Evolutionary conservation across 257 asterid species (phyloP), one percentile per base, ranked within the genome.

Genomic region (Gynochthodes officinalis): DNA sequence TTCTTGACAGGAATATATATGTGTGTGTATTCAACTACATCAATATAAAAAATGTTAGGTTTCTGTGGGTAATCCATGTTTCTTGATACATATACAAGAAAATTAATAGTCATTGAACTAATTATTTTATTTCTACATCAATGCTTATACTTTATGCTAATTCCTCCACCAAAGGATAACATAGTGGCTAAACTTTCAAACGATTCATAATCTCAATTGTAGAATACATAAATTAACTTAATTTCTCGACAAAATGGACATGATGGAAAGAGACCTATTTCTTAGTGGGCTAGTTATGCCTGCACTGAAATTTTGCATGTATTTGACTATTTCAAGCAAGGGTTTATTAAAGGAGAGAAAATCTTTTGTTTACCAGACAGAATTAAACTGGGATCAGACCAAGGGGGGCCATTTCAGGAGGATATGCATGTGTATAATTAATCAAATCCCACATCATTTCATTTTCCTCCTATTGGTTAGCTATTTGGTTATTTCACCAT

Each of bases 51-150:
- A 58, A 25, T 3, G 39, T 71, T 68, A 49, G 44, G 35, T 49
- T 68, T 50, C 0, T 50, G 73, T 67, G 72, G 63, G 35, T 2
- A 21, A 46, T 42, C 12, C 33, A 52, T 37, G 14, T 30, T 64
- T 65, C 73, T 74, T 66, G 40, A 40, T 33, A n/a, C n/a, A n/a
- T n/a, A 21, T 42, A 39, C 73, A 67, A 61, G 73, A 74, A 55
- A 67, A 48, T 55, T 55, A 42, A 0, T 27, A 54, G 71, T 50
- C 71, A 18, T 73, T 27, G 9, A 1, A 40, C 64, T 73, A 40
- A 27, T 64, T 15, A 43, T 65, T 21, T 10, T 55, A 43, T 3
- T 60, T 32, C 42, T 32, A 42, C 77, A 53, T 54, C 67, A 21
- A 55, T 21, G 43, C 40, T 35, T 21, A 33, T 72, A 32, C 2